These are phyloP conservation scores for Parastagonospora nodorum DNA, from an alignment of 2,329 filamentous ascomycete genomes.

Conservation along the genomic window DNA sequence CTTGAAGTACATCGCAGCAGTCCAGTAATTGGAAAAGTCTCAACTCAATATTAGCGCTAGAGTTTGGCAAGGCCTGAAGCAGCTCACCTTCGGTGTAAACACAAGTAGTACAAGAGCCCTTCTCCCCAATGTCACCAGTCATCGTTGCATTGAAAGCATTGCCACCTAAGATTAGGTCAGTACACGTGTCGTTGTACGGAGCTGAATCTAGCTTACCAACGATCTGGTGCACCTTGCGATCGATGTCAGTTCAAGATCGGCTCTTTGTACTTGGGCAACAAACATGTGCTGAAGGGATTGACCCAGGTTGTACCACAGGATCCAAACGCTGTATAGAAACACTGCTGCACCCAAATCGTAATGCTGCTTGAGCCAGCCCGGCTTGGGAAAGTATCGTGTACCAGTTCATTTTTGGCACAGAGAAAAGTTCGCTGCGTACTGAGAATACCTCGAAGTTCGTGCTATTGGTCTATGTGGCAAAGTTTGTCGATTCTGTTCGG, in stretches of 20 bases:
- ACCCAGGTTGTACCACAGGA: constrained; percentile 29
- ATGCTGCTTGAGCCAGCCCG: constrained; percentile 17
- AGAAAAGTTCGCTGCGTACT: no score
- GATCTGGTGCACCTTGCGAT: constrained; percentile 18
- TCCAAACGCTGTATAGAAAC: constrained; percentile 30
- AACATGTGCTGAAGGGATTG: constrained; percentile 23
- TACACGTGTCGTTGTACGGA: background rate
- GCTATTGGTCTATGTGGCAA: no score
- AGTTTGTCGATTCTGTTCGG: no score
- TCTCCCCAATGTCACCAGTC: constrained; percentile 28
- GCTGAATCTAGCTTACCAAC: constrained; percentile 5
- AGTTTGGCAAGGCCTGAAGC: background rate
- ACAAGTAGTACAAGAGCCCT: constrained; percentile 29
- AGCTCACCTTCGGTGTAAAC: constrained; percentile 24
- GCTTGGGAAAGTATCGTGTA: constrained; percentile 11
- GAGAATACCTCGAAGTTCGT: no score
- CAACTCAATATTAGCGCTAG: background rate
- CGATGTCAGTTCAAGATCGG: background rate
- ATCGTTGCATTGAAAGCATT: constrained; percentile 29
- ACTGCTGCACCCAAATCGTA: constrained; percentile 21
- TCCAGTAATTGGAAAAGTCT: constrained; percentile 37
- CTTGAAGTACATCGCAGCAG: constrained; percentile 36
- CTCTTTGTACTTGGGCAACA: background rate
- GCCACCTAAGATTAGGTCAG: constrained; percentile 6
- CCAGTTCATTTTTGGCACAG: constrained; percentile 16